Evolutionary conservation across 2,329 filamentous ascomycete genomes (phyloP), one percentile per base, ranked within the genome.

Genomic region (Harringtonia aguacate): DNA sequence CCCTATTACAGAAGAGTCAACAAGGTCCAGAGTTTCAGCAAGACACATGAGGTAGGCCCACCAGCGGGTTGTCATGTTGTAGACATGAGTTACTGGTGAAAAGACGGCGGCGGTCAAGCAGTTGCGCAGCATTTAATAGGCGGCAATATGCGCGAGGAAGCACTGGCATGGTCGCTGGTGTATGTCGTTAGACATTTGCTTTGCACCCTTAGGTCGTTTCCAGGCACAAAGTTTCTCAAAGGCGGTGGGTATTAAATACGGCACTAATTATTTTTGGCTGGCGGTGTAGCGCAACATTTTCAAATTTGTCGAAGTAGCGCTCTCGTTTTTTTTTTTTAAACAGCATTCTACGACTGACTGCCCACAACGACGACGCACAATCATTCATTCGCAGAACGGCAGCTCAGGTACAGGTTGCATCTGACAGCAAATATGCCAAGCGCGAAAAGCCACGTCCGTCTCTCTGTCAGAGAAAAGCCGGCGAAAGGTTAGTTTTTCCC

Each of bases 1-100:
- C 90, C 90, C 89, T 95, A 45, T 29, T n/a, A 44, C 29, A 35
- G 30, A 36, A 24, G 33, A 9, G 8, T 30, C 22, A 2, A n/a
- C 9, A 8, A 8, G 29, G n/a, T 33, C 17, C n/a, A 17, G 18
- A 22, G 21, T 15, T n/a, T n/a, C n/a, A n/a, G n/a, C n/a, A 34
- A 3, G 30, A 24, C 12, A 15, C 15, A 9, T 14, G 30, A 31
- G 7, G 31, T 48, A 3, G 13, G 54, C 68, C 55, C 67, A 94
- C 89, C 58, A 95, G 64, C 4, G 89, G 89, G 53, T 95, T 95
- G 53, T 95, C 89, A 80, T 95, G 89, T 44, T 68, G 69, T 28
- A 83, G 60, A 14, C 55, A 52, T 28, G 68, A 59, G 27, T 70
- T 54, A 4, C 68, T 74, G 12, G 80, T 81, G 53, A 86, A 60